A percentile compares a stretch with the other conserved stretches of the same genome.
Evolutionary conservation across 352 stramenopile species (phyloP).

Genomic region (Globisporangium radiosum): DNA sequence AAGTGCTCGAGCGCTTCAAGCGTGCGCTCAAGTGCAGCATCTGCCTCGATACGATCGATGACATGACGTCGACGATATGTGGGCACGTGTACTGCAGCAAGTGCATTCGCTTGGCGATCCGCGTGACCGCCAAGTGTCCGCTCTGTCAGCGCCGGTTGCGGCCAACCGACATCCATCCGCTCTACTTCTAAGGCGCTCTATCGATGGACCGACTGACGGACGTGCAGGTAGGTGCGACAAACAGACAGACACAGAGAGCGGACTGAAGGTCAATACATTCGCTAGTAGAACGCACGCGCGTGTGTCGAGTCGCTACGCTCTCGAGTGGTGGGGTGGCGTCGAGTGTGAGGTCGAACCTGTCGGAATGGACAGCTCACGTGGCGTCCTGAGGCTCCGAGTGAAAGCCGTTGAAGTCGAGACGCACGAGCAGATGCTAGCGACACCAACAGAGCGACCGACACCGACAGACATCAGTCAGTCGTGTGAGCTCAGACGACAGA

Average conservation of each 20-base stretch:
- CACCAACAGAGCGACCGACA: slow-evolving; percentile 5
- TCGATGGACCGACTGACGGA: not conserved
- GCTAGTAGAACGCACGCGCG: not conserved
- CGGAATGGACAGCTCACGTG: not conserved
- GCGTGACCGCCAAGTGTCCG: slow-evolving; percentile 63
- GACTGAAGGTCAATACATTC: not conserved
- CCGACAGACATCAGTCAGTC: not conserved
- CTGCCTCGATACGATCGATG: slow-evolving; percentile 65
- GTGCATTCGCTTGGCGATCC: slow-evolving; percentile 67
- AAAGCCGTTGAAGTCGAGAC: slow-evolving; percentile 54
- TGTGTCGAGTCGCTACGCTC: too few species aligned
- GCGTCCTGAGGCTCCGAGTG: slow-evolving; percentile 12
- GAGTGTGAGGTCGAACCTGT: not conserved
- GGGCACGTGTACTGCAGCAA: slow-evolving; percentile 76
- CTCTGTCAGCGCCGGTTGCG: slow-evolving; percentile 59
- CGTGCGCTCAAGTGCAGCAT: slow-evolving; percentile 75
- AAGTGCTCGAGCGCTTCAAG: slow-evolving; percentile 76
- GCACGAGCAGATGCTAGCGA: slow-evolving; percentile 42
- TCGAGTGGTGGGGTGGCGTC: too few species aligned
- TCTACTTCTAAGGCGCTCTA: slow-evolving; percentile 55
- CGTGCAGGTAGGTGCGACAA: not conserved
- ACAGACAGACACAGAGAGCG: not conserved
- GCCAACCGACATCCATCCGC: slow-evolving; percentile 64
- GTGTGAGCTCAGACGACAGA: too few species aligned
- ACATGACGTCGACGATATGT: slow-evolving; percentile 79